phyloP scores from a whole-genome alignment of 441 rosid genomes.

The Arabidopsis hybrid region DNA sequence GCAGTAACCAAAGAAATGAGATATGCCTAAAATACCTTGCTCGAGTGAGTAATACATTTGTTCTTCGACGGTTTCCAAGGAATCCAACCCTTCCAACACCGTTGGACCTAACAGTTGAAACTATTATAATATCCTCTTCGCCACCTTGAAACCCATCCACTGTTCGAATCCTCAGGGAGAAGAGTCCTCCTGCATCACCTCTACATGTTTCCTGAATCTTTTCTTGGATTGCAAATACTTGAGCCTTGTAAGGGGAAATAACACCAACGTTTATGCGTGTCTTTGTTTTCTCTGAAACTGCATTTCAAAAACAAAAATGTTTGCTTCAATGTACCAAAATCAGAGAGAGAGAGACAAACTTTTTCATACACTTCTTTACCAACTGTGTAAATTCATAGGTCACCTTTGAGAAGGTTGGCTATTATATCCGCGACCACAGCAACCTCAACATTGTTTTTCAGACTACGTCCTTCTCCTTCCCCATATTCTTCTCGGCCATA shows the following conservation, averaged over 20 bases:
- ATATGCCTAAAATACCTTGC: conserved; percentile 40
- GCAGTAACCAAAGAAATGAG: not conserved
- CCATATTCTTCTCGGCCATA: conserved; percentile 43
- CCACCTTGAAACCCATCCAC: conserved; percentile 69
- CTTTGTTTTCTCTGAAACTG: conserved; percentile 32
- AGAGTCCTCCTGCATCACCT: conserved; percentile 27
- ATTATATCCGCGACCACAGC: conserved; percentile 52
- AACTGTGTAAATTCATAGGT: not conserved
- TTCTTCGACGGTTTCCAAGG: conserved; percentile 47
- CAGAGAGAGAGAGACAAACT: conserved; percentile 32
- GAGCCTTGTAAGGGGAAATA: conserved; percentile 62
- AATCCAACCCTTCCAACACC: conserved; percentile 49
- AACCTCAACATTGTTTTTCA: conserved; percentile 59
- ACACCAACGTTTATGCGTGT: conserved; percentile 49
- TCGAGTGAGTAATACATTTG: conserved; percentile 58
- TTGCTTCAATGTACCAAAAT: not conserved
- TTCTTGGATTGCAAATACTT: conserved; percentile 54
- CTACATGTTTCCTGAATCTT: conserved; percentile 44
- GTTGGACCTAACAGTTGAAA: conserved; percentile 60
- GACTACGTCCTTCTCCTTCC: conserved; percentile 37
- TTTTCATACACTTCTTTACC: conserved; percentile 1
- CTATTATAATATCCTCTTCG: conserved; percentile 56
- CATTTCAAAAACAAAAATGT: conserved; percentile 16
- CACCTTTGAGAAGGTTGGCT: conserved; percentile 54
- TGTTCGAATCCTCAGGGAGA: conserved; percentile 46